Conservation (phyloP, 1,284 basidiomycete species). For the Heliocybe sulcata region DNA sequence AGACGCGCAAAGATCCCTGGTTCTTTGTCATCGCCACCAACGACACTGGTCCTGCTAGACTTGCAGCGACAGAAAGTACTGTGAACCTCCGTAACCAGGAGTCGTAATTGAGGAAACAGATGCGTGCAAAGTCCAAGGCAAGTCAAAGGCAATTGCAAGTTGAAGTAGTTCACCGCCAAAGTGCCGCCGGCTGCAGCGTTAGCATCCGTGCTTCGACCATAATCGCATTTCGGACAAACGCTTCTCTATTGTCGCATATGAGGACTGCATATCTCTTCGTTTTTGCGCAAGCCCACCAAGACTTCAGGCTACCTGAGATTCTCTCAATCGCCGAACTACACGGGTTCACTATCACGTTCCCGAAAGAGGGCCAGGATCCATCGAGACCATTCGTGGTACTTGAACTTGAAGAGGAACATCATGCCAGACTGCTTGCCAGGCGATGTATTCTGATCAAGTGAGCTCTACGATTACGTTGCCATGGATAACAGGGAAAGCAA, state of each 20-base stretch:
- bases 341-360: slow-evolving; percentile 45
- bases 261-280: slow-evolving; percentile 55
- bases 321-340: slow-evolving; percentile 63
- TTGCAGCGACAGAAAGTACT: too few relatives aligned
- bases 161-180: too few relatives aligned
- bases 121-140: too few relatives aligned
- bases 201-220: too few relatives aligned
- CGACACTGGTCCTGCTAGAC: too few relatives aligned
- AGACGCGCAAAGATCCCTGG: too few relatives aligned
- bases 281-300: slow-evolving; percentile 73
- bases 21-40: too few relatives aligned
- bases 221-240: too few relatives aligned
- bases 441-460: slow-evolving; percentile 85
- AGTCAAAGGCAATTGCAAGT: too few relatives aligned
- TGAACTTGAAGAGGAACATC: slow-evolving; percentile 61
- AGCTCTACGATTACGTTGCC: slow-evolving; percentile 16
- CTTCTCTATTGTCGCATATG: slow-evolving; percentile 15
- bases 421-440: slow-evolving; percentile 67
- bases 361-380: slow-evolving; percentile 39
- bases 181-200: too few relatives aligned
- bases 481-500: slow-evolving; percentile 3
- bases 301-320: slow-evolving; percentile 80
- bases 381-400: slow-evolving; percentile 74
- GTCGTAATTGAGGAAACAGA: too few relatives aligned
- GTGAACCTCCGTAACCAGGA: too few relatives aligned